phyloP scores from a whole-genome alignment of 2,329 filamentous ascomycete genomes.

The Alternaria novae-zelandiae region DNA sequence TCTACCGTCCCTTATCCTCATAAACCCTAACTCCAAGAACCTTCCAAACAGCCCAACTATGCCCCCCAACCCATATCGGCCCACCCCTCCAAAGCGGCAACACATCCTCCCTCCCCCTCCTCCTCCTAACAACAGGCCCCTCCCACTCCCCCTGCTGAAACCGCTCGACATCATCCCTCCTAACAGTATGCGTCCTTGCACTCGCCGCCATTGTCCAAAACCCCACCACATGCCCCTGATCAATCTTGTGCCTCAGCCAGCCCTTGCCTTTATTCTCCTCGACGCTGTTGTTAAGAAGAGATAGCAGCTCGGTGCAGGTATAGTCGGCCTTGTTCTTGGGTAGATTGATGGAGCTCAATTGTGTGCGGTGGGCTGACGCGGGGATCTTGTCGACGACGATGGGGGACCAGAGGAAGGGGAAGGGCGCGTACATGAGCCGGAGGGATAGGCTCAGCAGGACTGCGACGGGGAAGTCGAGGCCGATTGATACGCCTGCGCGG shows the following conservation, averaged over 20 bases:
- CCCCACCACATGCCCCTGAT: slow-evolving; percentile 28
- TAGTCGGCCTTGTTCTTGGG: slow-evolving; percentile 16
- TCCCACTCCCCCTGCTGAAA: slow-evolving; percentile 35
- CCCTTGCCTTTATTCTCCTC: slow-evolving; percentile 11
- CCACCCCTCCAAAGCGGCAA: slow-evolving; percentile 33
- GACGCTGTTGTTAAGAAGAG: not conserved
- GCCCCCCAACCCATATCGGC: slow-evolving; percentile 24
- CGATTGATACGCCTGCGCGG: slow-evolving; percentile 22
- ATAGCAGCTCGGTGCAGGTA: slow-evolving; percentile 25
- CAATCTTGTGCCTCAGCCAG: slow-evolving; percentile 21
- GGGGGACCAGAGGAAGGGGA: slow-evolving; percentile 19
- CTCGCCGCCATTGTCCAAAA: slow-evolving; percentile 32
- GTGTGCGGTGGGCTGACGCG: slow-evolving; percentile 20
- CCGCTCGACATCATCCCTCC: slow-evolving; percentile 25
- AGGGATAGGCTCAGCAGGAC: slow-evolving; percentile 25
- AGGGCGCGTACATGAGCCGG: slow-evolving; percentile 25
- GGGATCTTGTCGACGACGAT: slow-evolving; percentile 28
- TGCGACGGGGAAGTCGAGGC: slow-evolving; percentile 30
- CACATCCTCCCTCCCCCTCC: slow-evolving; percentile 19
- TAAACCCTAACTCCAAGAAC: slow-evolving; percentile 28
- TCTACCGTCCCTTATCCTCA: slow-evolving; percentile 16
- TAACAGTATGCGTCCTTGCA: slow-evolving; percentile 22
- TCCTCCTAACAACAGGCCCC: slow-evolving; percentile 14
- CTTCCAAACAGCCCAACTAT: slow-evolving; percentile 30
- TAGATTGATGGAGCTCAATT: slow-evolving; percentile 16